Evolutionary conservation across 192 early-diverging fungal species (phyloP).

Genomic region (Backusella sp.): DNA sequence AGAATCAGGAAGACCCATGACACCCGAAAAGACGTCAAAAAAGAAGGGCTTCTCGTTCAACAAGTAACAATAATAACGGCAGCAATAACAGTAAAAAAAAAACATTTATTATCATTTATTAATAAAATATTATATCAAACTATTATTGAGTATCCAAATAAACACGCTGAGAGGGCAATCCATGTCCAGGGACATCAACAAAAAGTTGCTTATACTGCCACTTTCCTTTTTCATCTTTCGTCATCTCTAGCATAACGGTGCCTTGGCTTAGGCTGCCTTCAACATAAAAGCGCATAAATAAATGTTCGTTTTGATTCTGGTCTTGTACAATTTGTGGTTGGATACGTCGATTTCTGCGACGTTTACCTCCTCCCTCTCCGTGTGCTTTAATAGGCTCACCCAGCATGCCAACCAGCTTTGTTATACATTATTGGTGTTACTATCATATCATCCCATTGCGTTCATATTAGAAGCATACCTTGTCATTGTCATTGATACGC

Average conservation of each 20-base stretch:
- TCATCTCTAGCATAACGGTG: conserved; percentile 49
- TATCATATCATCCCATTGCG: no score
- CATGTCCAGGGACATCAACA: conserved; percentile 54
- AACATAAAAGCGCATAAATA: conserved; percentile 54
- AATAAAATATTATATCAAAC: neutral
- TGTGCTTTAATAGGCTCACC: conserved; percentile 43
- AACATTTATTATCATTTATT: neutral
- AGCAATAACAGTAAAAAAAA: neutral
- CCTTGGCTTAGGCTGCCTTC: conserved; percentile 50
- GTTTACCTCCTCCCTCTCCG: conserved; percentile 28
- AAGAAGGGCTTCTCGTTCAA: conserved; percentile 66
- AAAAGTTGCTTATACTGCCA: conserved; percentile 53
- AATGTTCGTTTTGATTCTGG: conserved; percentile 42
- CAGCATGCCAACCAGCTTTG: conserved; percentile 18
- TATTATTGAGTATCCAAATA: conserved; percentile 27
- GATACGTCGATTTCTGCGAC: conserved; percentile 16
- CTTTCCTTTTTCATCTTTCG: conserved; percentile 42
- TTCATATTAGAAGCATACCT: neutral
- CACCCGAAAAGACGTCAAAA: conserved; percentile 73
- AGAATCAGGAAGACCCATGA: conserved; percentile 67
- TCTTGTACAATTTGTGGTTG: conserved; percentile 47
- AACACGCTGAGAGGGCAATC: conserved; percentile 40
- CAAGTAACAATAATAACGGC: conserved; percentile 31
- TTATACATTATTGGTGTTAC: no score
- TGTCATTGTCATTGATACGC: conserved; percentile 40